These are phyloP conservation scores for Xylaria sp. DNA, from an alignment of 2,329 filamentous ascomycete species.

Conservation along the genomic window DNA sequence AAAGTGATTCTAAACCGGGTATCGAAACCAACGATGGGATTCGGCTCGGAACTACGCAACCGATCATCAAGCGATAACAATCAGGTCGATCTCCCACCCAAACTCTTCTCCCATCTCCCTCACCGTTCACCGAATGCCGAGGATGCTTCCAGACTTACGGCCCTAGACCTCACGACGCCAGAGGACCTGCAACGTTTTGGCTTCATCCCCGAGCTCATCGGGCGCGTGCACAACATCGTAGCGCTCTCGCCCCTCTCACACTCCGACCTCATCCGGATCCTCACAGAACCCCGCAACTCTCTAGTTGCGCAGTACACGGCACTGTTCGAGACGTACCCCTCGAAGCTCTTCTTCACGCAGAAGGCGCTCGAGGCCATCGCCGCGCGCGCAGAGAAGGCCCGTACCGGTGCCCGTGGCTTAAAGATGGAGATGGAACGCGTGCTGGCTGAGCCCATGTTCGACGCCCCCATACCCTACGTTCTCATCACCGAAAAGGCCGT, in stretches of 20 bases:
- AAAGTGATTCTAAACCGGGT: conserved; percentile 88
- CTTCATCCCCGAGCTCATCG: conserved; percentile 93
- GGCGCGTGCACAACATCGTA: conserved; percentile 89
- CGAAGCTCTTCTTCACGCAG: conserved; percentile 81
- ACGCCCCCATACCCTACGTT: conserved; percentile 77
- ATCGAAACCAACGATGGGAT: conserved; percentile 84
- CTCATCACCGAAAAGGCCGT: conserved; percentile 75
- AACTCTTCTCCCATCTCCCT: conserved; percentile 62
- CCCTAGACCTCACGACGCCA: conserved; percentile 74
- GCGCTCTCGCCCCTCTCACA: conserved; percentile 77
- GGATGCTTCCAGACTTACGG: conserved; percentile 53
- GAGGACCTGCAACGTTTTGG: conserved; percentile 82
- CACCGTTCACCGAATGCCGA: conserved; percentile 51
- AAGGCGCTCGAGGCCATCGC: conserved; percentile 83
- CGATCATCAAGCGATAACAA: conserved; percentile 52
- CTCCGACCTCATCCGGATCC: conserved; percentile 76
- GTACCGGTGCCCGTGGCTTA: conserved; percentile 79
- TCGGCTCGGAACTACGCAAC: conserved; percentile 80
- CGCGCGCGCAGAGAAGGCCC: conserved; percentile 61
- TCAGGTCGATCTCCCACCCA: conserved; percentile 68
- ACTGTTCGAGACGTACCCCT: conserved; percentile 80
- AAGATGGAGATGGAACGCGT: conserved; percentile 83
- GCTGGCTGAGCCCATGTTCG: conserved; percentile 80
- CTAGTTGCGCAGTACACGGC: conserved; percentile 87
- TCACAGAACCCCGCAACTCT: conserved; percentile 90